Base-by-base conservation (phyloP, 768 basidiomycete species). In the Mycena belliarum region DNA sequence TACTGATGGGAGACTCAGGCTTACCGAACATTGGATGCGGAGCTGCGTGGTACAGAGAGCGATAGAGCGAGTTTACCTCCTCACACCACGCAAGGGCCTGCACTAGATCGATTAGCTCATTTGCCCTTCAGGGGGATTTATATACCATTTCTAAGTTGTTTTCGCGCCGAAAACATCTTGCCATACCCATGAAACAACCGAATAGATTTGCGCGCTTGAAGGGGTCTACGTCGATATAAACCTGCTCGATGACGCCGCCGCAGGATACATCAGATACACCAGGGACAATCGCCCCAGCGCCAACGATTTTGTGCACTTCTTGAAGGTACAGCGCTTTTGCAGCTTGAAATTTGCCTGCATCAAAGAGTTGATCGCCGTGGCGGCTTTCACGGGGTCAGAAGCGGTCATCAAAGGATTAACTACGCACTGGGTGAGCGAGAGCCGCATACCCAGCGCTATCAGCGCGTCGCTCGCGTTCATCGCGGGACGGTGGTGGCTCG, bases 41-140 rank as follows among this genome's bases (percentile, higher is more conserved):
- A 6, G 38, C 2, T 4, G 8, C 5, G 12, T 6, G 23, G 26
- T 48, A 59, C 0, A 11, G 2, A 21, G 15, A 23, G 20, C 41
- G 58, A 20, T 49, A 15, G 14, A 59, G 10, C 0, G 41, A 25
- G 16, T 29, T 41, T 29, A 59, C 33, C 7, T 59, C 58, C 4
- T 59, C 58, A 10, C 37, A 41, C 58, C 52, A 59, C 6, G 58
- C 58, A 16, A 59, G 58, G 26, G 58, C 58, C 58, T 59, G 16
- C 6, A 9, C 28, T 3, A 43, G 3, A 26, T 38, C 18, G 18
- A 18, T 38, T n/a, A 38, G 18, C 6, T n/a, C n/a, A n/a, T n/a
- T n/a, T n/a, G n/a, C n/a, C n/a, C n/a, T n/a, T n/a, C n/a, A 18
- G 18, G 20, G 37, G 3, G 20, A n/a, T 6, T 16, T 16, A 38